Evolutionary conservation across 1,139 yeast species (phyloP), one percentile per base, ranked within the genome.

Genomic region (Pichia sorboxylosa): DNA sequence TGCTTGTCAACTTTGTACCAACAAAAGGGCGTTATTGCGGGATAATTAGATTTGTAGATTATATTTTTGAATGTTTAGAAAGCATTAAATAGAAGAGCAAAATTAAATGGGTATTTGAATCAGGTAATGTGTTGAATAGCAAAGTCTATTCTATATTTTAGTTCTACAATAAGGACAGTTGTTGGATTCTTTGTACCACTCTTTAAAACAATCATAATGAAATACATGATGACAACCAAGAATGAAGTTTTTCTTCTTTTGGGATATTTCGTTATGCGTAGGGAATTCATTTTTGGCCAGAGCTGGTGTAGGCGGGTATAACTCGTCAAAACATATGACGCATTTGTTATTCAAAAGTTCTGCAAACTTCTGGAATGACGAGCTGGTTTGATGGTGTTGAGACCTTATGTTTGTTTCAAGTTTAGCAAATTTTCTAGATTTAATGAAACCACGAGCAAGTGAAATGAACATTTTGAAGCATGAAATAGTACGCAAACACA

Each of bases 91-190:
- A n/a, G n/a, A n/a, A n/a, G n/a, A n/a, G n/a, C n/a, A 19, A 19
- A 8, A 19, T 8, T 8, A 19, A 19, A 19, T 8, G 11, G 22
- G 11, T 19, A 11, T 8, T 8, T 8, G 11, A 8, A 19, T 8
- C 22, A 19, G 22, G 22, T 11, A 19, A 11, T 11, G 11, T 8
- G 11, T 11, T 11, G 10, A 19, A 11, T 8, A 19, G 13, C 26
- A 24, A n/a, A 24, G 13, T 11, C 26, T 8, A 19, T 19, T 8
- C 11, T 11, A 19, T 10, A 47, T 38, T 24, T 30, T 30, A 10
- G 17, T 42, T 24, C 75, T 48, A 42, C 75, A 69, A 15, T 64
- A 52, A 0, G 76, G 76, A 47, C 76, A 69, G 5, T 57, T 52
- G 15, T 46, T 47, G 2, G 70, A 63, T 29, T 51, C 55, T 19